phyloP scores from a whole-genome alignment of 106 monocot species.

The Phalaenopsis equestris region DNA sequence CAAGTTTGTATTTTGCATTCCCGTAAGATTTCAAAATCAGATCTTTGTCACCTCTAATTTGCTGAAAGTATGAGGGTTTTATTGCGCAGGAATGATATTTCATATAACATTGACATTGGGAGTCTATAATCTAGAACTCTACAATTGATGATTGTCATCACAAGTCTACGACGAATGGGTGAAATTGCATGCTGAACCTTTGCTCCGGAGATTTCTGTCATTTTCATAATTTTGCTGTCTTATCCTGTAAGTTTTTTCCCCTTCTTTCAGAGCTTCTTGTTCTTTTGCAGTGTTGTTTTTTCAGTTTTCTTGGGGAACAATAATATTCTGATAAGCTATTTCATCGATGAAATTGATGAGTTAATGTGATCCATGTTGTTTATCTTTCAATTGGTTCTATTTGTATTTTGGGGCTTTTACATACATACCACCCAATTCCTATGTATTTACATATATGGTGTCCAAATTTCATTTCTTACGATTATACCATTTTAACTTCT shows the following conservation, averaged over 20 bases:
- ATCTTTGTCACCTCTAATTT: too few relatives aligned
- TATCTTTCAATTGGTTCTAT: too few relatives aligned
- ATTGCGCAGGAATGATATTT: slow-evolving; percentile 48
- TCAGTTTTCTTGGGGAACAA: background rate
- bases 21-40: too few relatives aligned
- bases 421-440: too few relatives aligned
- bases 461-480: too few relatives aligned
- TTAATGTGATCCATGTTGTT: too few relatives aligned
- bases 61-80: too few relatives aligned
- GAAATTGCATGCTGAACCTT: background rate
- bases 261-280: background rate
- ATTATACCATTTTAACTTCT: too few relatives aligned
- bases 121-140: slow-evolving; percentile 73
- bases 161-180: slow-evolving; percentile 29
- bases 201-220: too few relatives aligned
- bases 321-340: background rate
- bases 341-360: background rate
- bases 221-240: background rate
- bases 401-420: too few relatives aligned
- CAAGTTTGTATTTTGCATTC: too few relatives aligned
- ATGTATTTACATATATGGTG: too few relatives aligned
- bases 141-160: slow-evolving; percentile 72
- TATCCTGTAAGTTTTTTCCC: background rate
- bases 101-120: slow-evolving; percentile 56
- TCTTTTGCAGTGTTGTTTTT: background rate